A percentile compares a stretch with the other conserved stretches of the same genome.
Evolutionary conservation across 2,329 filamentous ascomycete genomes (phyloP).

Genomic region (Arthroderma sp.): DNA sequence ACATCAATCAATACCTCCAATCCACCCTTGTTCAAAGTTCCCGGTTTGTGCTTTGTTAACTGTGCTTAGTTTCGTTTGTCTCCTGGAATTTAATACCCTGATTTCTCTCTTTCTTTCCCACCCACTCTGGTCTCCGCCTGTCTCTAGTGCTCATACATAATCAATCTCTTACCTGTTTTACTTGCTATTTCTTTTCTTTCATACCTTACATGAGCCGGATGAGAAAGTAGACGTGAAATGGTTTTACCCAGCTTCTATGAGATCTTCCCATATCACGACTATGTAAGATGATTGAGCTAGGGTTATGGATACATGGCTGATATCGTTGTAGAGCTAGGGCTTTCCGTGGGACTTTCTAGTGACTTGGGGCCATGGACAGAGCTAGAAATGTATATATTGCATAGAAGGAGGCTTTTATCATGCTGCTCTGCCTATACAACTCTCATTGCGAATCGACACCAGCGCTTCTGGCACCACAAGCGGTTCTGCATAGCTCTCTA

Average conservation of each 20-base stretch:
- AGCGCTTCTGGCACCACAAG: too few relatives aligned
- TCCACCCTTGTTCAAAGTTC: not conserved
- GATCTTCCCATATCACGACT: too few relatives aligned
- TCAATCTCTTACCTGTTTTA: not conserved
- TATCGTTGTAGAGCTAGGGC: too few relatives aligned
- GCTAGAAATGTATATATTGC: too few relatives aligned
- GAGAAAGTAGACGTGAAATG: not conserved
- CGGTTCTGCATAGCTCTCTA: not conserved
- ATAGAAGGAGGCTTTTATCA: too few relatives aligned
- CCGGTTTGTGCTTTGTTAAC: not conserved
- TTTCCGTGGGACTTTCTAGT: too few relatives aligned
- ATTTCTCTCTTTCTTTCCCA: not conserved
- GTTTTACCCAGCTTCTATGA: not conserved
- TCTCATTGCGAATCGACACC: too few relatives aligned
- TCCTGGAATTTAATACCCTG: constrained; percentile 2
- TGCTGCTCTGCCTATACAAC: too few relatives aligned
- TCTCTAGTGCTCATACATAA: not conserved
- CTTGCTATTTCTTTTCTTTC: not conserved
- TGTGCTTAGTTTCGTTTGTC: not conserved
- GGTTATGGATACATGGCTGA: too few relatives aligned
- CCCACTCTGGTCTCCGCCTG: not conserved
- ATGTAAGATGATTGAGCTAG: too few relatives aligned
- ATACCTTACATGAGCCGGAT: not conserved
- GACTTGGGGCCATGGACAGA: too few relatives aligned
- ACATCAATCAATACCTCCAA: not conserved